Percentiles rank a stretch among this genome's conserved stretches.
Conservation (phyloP, 805 yeast species). For the Suhomyces canberraensis region DNA sequence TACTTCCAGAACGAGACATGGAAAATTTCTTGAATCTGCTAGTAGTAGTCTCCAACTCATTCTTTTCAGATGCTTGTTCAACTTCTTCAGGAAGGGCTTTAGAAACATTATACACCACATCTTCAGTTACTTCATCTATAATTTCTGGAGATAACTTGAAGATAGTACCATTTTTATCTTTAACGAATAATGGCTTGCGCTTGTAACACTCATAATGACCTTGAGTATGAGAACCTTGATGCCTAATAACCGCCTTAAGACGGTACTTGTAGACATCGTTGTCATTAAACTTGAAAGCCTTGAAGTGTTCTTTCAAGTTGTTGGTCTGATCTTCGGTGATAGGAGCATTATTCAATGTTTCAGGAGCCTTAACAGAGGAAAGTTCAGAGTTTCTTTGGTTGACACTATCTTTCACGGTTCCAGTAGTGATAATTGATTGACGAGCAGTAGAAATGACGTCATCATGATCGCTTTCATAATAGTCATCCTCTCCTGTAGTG, state of each 20-base stretch:
- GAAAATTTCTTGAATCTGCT: constrained; percentile 6
- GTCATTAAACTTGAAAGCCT: constrained; percentile 37
- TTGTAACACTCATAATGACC: constrained; percentile 93
- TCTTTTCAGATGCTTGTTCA: not conserved
- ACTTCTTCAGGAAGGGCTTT: not conserved
- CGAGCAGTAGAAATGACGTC: constrained; percentile 15
- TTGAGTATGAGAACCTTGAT: constrained; percentile 80
- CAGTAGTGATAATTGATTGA: constrained; percentile 11
- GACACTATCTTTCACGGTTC: constrained; percentile 6
- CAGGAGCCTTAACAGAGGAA: constrained; percentile 13
- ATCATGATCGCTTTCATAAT: constrained; percentile 18
- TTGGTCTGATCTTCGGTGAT: constrained; percentile 37
- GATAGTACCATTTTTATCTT: constrained; percentile 39
- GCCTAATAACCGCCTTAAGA: constrained; percentile 73
- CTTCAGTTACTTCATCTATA: constrained; percentile 22
- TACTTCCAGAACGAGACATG: constrained; percentile 4
- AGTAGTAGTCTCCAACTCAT: not conserved
- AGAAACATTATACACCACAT: constrained; percentile 4
- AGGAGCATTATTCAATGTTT: constrained; percentile 35
- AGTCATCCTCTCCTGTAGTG: constrained; percentile 16
- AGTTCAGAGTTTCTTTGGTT: constrained; percentile 6
- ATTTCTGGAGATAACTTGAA: constrained; percentile 42
- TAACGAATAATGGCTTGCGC: constrained; percentile 63
- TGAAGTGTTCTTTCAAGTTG: constrained; percentile 33
- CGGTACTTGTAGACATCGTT: constrained; percentile 48